Evolutionary conservation across 2,329 filamentous ascomycete genomes (phyloP), one percentile per base, ranked within the genome.

Genomic region (Lachnellula arida): DNA sequence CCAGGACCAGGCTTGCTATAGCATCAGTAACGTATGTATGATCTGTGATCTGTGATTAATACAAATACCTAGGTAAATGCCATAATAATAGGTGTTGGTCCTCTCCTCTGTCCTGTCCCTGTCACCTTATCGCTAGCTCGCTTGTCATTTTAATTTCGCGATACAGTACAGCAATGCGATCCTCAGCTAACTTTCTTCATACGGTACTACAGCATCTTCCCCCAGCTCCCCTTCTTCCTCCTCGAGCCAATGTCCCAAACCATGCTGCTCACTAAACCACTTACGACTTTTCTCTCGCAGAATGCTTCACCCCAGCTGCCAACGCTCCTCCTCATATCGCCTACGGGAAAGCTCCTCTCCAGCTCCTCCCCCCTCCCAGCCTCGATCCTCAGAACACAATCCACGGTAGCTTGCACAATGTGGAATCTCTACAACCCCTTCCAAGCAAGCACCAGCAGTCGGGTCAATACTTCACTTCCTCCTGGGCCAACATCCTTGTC

Each of bases 391-490:
- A 82, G 84, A 65, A 82, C 80, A 9, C 82, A 86, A 68, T 81
- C 81, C 63, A 86, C 83, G 56, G 81, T 86, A 57, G 84, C 84
- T 43, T 81, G 81, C 56, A 83, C 80, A 5, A 77, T 86, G 19
- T 84, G 82, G 74, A 74, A 77, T 19, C 77, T 85, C 44, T 83
- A 86, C 70, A 74, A 78, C 42, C 65, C 71, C 7, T 63, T 67
- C 5, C 72, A 74, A 23, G 73, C 74, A 12, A 73, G 73, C 28
- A 65, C 70, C 48, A 68, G 28, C 28, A 32, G 28, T 11, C 28
- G 28, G 28, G 9, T 32, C 28, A 32, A 32, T 9, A 63, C 35
- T 49, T 63, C 52, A 70, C 80, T 5, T 70, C 74, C 37, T 72
- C 74, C 12, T 47, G 64, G 62, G 5, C 63, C 64, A n/a, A 63